Evolutionary conservation across 23 red algal genomes (phyloP), one percentile per base, ranked within the genome.

Genomic region (Agarophyton chilense): DNA sequence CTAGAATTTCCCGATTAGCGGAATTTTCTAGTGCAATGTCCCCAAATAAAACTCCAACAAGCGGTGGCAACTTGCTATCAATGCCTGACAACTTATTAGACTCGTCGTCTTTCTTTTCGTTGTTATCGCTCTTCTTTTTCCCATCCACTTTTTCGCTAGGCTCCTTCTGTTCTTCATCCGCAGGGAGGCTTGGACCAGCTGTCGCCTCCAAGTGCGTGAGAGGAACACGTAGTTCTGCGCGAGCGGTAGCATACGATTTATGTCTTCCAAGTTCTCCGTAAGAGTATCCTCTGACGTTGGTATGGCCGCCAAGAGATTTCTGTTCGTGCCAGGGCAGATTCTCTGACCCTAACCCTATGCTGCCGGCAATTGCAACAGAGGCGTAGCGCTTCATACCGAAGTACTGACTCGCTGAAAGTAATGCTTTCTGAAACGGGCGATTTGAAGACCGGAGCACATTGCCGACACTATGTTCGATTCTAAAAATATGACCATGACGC

Each of bases 261-360:
- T 81, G 77, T 57, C 75, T 67, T 41, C 88, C 88, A 14, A 91
- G 57, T 60, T 91, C 76, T 52, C 88, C 88, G 39, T 82, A 91
- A 12, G 40, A 54, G 44, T 91, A 91, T 2, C 88, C 88, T 33
- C 88, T 75, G 0, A 91, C 88, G 53, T 73, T 91, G 3, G 24
- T 82, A 35, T 65, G 60, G n/a, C 88, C 88, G 2, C 88, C 88
- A 35, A 91, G 88, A 19, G 88, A 82, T 71, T 74, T 91, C 26
- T 91, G 88, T 47, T 91, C 88, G 52, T 91, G 88, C 88, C 88
- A 91, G 12, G 88, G 88, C 14, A 91, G 47, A 72, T 82, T 91
- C 2, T 91, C 76, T 10, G 88, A 91, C 19, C 76, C 88, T 19
- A 91, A 43, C 10, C 88, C 75, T 1, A 53, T 4, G 55, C 17